phyloP scores from a whole-genome alignment of 768 basidiomycete genomes.

The Tremella yokohamensis region DNA sequence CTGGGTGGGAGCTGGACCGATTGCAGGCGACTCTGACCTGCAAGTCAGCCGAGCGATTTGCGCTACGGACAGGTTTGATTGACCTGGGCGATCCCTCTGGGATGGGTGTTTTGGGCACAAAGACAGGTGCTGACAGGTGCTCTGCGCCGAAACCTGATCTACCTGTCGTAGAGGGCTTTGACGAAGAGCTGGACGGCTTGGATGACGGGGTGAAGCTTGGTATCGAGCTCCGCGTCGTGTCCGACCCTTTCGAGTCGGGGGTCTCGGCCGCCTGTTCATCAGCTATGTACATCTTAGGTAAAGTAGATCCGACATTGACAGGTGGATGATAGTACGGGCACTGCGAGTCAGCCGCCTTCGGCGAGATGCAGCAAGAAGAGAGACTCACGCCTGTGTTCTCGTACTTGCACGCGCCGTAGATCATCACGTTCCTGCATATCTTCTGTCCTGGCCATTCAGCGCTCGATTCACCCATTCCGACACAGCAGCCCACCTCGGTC shows the following conservation, averaged over 20 bases:
- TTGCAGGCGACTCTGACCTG: not conserved
- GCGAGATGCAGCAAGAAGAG: not conserved
- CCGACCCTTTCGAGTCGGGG: not conserved
- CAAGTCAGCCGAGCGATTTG: not conserved
- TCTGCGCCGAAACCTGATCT: not conserved
- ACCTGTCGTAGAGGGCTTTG: not conserved
- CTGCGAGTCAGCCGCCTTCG: conserved; percentile 19
- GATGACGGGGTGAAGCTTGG: not conserved
- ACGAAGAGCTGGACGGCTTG: not conserved
- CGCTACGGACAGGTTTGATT: not conserved
- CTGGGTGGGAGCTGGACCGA: not conserved
- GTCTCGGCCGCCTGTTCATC: not conserved
- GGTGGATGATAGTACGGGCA: conserved; percentile 45
- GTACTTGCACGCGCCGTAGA: conserved; percentile 62
- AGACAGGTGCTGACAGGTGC: conserved; percentile 37
- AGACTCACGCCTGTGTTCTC: conserved; percentile 44
- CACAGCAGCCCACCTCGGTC: not conserved
- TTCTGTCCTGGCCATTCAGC: conserved; percentile 54
- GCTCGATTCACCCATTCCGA: conserved; percentile 10
- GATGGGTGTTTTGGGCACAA: conserved; percentile 43
- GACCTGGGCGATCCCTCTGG: conserved; percentile 26
- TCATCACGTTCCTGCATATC: conserved; percentile 85
- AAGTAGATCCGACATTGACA: conserved; percentile 14
- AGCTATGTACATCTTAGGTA: not conserved
- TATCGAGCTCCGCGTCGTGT: not conserved